Conservation (phyloP, 78 protist genomes). For the Isochrysis galbana region DNA sequence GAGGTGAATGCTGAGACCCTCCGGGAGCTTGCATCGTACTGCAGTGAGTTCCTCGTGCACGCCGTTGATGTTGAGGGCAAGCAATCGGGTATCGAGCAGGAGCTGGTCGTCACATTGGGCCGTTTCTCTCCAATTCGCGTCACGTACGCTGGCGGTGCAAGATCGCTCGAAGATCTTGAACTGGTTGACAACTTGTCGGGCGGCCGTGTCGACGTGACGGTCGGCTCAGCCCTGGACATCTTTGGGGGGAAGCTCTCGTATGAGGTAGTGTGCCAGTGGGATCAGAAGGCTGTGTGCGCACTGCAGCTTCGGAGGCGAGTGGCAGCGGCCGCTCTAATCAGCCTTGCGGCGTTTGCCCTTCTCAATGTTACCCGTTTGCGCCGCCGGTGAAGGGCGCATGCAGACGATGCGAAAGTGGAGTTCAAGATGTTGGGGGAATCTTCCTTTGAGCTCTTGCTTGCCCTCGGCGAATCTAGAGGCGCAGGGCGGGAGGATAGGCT, state of each 20-base stretch:
- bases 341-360: too few species aligned
- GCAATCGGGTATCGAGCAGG: background rate
- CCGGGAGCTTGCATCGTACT: background rate
- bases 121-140: background rate
- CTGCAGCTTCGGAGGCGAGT: too few species aligned
- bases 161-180: background rate
- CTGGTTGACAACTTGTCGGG: background rate
- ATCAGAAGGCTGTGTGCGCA: too few species aligned
- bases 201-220: conserved; percentile 40
- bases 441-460: too few species aligned
- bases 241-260: conserved; percentile 39
- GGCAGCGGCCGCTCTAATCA: too few species aligned
- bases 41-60: conserved; percentile 62
- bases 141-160: conserved; percentile 45
- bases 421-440: too few species aligned
- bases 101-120: conserved; percentile 26
- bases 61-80: conserved; percentile 61
- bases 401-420: too few species aligned
- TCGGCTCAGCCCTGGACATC: conserved; percentile 47
- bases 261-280: conserved; percentile 30
- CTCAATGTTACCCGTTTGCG: too few species aligned
- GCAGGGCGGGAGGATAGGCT: too few species aligned
- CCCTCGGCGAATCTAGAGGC: too few species aligned
- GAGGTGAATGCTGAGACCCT: background rate
- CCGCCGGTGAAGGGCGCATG: too few species aligned